Evolutionary conservation across 75 land plant genomes (phyloP), one percentile per base, ranked within the genome.

Genomic region (Isoetes taiwanensis): DNA sequence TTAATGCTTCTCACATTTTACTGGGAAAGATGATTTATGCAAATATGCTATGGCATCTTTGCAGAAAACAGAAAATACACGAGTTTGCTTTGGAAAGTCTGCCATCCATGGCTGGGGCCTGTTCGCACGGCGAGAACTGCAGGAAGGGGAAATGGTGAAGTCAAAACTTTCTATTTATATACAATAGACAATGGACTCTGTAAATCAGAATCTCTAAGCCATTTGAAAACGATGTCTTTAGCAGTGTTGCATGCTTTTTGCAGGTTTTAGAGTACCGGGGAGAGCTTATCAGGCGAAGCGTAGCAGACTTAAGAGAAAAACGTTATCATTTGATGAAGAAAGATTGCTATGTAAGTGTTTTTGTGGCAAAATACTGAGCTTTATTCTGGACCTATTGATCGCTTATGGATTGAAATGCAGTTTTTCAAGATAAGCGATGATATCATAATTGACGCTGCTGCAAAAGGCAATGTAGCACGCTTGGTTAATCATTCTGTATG

Each of bases 401-500:
- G n/a, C n/a, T n/a, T n/a, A n/a, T n/a, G n/a, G n/a, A n/a, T n/a
- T n/a, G n/a, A n/a, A n/a, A n/a, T n/a, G n/a, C n/a, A n/a, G n/a
- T 70, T 86, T 0, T 86, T 86, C 63, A 83, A 86, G 63, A 80
- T 93, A 32, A 93, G 88, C 60, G 89, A 93, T 53, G 98, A 93
- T 28, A 76, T 86, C 29, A 94, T 93, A 11, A 65, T 93, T 48
- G 98, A 93, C 79, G 98, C 98, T 16, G 87, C 98, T 37, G 72
- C 78, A 19, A 86, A 76, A 50, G 98, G 98, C 20, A 93, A 87
- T 63, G 79, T 93, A 16, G 98, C 82, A 46, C 89, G 98, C 29
- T 61, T 87, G 26, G 83, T 93, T 35, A 93, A 93, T 41, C 98
- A 93, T 70, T 93, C 98, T 86, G n/a, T n/a, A n/a, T n/a, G n/a